Conservation (phyloP, 2,329 filamentous ascomycete species). For the Penicillium olsonii region DNA sequence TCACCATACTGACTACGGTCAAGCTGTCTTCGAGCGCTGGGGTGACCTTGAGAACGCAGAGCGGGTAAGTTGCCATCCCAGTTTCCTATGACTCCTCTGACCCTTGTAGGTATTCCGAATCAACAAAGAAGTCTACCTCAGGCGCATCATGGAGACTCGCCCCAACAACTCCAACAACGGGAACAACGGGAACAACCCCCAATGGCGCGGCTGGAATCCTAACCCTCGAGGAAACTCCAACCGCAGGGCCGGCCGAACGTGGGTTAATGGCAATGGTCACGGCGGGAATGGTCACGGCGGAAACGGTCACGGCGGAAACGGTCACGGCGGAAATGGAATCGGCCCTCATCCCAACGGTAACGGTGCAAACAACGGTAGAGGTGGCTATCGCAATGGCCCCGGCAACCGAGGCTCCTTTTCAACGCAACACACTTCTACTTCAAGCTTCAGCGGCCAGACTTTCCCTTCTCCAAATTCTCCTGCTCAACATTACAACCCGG, state of each 20-base stretch:
- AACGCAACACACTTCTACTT: background rate
- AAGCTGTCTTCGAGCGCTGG: no score
- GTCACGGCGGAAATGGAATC: background rate
- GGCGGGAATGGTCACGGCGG: background rate
- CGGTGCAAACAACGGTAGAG: constrained; percentile 6
- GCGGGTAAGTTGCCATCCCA: no score
- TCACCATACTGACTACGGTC: no score
- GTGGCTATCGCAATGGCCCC: background rate
- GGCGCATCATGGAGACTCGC: no score
- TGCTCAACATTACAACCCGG: background rate
- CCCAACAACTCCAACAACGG: no score
- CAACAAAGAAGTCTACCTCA: no score
- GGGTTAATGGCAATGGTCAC: background rate
- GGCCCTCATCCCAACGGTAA: background rate
- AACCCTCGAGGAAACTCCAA: constrained; percentile 1
- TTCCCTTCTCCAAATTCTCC: background rate
- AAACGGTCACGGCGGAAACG: background rate
- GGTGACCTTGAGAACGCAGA: no score
- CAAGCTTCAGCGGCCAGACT: background rate
- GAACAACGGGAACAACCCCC: background rate
- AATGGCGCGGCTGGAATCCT: constrained; percentile 2
- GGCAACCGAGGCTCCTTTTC: constrained; percentile 2
- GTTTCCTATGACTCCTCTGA: no score
- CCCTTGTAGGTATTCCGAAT: no score
- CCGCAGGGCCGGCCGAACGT: background rate